These are phyloP conservation scores for Tylopilus plumbeoviolaceoides DNA, from an alignment of 768 basidiomycete species.

Conservation along the genomic window DNA sequence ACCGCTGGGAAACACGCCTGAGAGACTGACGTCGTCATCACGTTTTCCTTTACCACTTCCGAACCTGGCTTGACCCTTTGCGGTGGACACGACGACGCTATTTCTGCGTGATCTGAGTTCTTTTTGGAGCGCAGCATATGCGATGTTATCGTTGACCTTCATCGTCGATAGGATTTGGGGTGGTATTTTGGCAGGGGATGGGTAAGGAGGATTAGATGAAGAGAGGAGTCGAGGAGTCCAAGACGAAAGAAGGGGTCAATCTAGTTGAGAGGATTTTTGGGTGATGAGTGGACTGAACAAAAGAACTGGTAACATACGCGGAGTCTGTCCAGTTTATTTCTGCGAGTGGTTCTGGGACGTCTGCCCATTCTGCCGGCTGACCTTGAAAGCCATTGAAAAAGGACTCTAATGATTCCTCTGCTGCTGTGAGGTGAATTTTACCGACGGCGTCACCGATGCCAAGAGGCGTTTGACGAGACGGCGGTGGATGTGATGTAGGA, in stretches of 20 bases:
- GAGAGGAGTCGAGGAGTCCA: slow-evolving; percentile 55
- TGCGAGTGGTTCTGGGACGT: slow-evolving; percentile 61
- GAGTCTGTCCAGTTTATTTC: slow-evolving; percentile 76
- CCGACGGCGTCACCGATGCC: slow-evolving; percentile 91
- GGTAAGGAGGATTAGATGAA: slow-evolving; percentile 43
- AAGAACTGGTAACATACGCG: slow-evolving; percentile 50
- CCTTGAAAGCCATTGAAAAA: slow-evolving; percentile 92
- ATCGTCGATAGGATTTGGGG: slow-evolving; percentile 70
- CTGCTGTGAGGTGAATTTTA: slow-evolving; percentile 72
- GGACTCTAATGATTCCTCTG: slow-evolving; percentile 49
- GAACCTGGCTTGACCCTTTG: slow-evolving; percentile 70
- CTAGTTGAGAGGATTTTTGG: slow-evolving; percentile 71
- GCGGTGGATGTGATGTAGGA: slow-evolving; percentile 79
- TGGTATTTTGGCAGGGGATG: slow-evolving; percentile 76
- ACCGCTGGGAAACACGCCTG: neutral
- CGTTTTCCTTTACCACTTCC: slow-evolving; percentile 69
- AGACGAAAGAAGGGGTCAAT: slow-evolving; percentile 76
- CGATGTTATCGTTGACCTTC: slow-evolving; percentile 80
- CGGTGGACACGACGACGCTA: slow-evolving; percentile 47
- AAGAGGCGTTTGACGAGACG: slow-evolving; percentile 83
- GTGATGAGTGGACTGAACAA: neutral
- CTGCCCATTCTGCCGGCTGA: slow-evolving; percentile 81
- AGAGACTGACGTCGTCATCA: slow-evolving; percentile 37
- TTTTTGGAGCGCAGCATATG: slow-evolving; percentile 84
- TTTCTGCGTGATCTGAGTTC: slow-evolving; percentile 84